Evolutionary conservation across 352 stramenopile genomes (phyloP).

Genomic region (Phytophthora agathidicida): DNA sequence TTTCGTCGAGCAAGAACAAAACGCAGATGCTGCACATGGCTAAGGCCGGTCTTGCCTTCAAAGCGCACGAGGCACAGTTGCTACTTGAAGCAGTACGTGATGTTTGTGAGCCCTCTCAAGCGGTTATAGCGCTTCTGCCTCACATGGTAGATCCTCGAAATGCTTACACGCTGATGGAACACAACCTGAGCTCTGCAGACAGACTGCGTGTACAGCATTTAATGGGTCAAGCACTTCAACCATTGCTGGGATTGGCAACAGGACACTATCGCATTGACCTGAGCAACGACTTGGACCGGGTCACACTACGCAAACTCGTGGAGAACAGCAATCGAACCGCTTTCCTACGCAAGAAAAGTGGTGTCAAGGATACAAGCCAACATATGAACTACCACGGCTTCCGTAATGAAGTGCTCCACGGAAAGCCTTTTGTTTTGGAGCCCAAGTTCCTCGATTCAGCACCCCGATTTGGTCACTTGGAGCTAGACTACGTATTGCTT

Average conservation of each 20-base stretch:
- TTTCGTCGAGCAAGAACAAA: conserved; percentile 78
- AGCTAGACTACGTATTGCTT: conserved; percentile 81
- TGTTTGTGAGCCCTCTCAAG: conserved; percentile 66
- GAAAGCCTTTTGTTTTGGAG: conserved; percentile 61
- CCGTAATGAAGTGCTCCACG: conserved; percentile 76
- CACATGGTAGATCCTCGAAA: conserved; percentile 79
- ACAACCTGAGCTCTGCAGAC: conserved; percentile 56
- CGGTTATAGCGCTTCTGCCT: conserved; percentile 65
- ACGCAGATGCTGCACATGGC: conserved; percentile 82
- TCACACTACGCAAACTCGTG: conserved; percentile 74
- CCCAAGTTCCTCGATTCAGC: conserved; percentile 66
- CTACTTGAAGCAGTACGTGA: conserved; percentile 72
- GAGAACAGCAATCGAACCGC: conserved; percentile 82
- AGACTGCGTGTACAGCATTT: conserved; percentile 71
- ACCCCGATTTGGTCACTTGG: conserved; percentile 72
- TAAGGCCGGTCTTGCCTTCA: conserved; percentile 77
- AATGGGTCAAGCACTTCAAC: conserved; percentile 62
- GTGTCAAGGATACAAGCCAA: conserved; percentile 75
- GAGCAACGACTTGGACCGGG: conserved; percentile 63
- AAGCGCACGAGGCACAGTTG: conserved; percentile 65
- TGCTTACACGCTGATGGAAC: conserved; percentile 66
- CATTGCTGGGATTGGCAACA: conserved; percentile 63
- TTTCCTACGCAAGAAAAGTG: conserved; percentile 70
- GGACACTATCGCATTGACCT: conserved; percentile 79
- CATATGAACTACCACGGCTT: conserved; percentile 80